Evolutionary conservation across 2,329 filamentous ascomycete genomes (phyloP).

Genomic region (Beauveria rudraprayagi): DNA sequence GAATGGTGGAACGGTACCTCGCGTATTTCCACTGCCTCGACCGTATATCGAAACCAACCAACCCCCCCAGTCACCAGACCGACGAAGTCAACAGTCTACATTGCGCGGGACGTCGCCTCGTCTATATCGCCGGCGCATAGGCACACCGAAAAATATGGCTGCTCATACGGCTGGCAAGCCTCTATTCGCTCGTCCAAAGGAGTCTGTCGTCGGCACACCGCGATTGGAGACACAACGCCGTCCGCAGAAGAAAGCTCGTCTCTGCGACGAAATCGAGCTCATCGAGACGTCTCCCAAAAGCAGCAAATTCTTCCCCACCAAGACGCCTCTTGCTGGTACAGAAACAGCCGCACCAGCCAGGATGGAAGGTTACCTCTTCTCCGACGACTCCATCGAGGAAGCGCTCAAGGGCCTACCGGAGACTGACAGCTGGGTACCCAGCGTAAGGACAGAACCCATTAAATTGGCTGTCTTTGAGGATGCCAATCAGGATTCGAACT

Average conservation of each 20-base stretch:
- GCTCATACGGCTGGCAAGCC: constrained; percentile 18
- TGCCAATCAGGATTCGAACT: constrained; percentile 20
- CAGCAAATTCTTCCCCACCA: constrained; percentile 47
- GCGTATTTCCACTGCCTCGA: constrained; percentile 51
- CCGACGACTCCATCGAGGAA: constrained; percentile 51
- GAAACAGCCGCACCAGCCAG: constrained; percentile 23
- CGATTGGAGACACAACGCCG: constrained; percentile 22
- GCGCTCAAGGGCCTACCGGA: constrained; percentile 44
- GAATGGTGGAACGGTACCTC: constrained; percentile 40
- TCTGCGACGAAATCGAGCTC: constrained; percentile 37
- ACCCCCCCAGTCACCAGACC: constrained; percentile 15
- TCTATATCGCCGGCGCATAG: constrained; percentile 41
- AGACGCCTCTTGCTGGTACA: constrained; percentile 15
- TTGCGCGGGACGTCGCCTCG: constrained; percentile 28
- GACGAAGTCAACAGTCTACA: constrained; percentile 14
- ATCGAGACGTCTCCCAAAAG: constrained; percentile 30
- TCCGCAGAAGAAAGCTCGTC: constrained; percentile 49
- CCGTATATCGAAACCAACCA: constrained; percentile 41
- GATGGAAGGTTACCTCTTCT: constrained; percentile 39
- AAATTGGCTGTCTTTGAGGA: constrained; percentile 40
- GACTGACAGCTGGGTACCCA: constrained; percentile 38
- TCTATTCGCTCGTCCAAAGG: constrained; percentile 13
- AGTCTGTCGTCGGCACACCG: constrained; percentile 14
- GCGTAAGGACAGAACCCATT: constrained; percentile 25
- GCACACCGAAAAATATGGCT: constrained; percentile 41